These are phyloP conservation scores for Lentinula sp. DNA, from an alignment of 768 basidiomycete genomes.

Conservation along the genomic window DNA sequence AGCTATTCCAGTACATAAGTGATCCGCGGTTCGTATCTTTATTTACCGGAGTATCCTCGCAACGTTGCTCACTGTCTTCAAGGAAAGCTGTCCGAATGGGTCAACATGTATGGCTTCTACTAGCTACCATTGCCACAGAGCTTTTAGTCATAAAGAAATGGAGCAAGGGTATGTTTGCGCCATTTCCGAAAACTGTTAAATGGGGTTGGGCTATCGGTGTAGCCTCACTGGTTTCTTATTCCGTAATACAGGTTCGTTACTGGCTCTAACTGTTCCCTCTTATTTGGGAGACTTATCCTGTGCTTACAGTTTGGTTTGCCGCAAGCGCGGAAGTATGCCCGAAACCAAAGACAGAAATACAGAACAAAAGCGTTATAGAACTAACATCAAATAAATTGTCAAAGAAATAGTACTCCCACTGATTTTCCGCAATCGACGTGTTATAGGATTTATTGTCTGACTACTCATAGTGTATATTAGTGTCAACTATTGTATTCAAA, in stretches of 20 bases:
- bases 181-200: slow-evolving; percentile 57
- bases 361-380: slow-evolving; percentile 24
- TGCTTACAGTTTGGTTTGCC: slow-evolving; percentile 60
- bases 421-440: not conserved
- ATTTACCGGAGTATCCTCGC: not conserved
- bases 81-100: slow-evolving; percentile 87
- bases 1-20: slow-evolving; percentile 79
- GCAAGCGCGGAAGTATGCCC: slow-evolving; percentile 45
- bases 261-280: not conserved
- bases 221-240: slow-evolving; percentile 62
- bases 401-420: too few species aligned
- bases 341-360: slow-evolving; percentile 25
- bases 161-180: slow-evolving; percentile 68
- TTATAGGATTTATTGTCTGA: not conserved
- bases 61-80: slow-evolving; percentile 1
- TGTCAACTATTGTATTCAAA: not conserved
- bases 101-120: slow-evolving; percentile 80
- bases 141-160: slow-evolving; percentile 78
- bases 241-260: slow-evolving; percentile 52
- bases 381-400: too few species aligned
- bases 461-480: too few species aligned
- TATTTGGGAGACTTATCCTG: too few species aligned
- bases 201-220: slow-evolving; percentile 62
- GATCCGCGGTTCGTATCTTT: slow-evolving; percentile 58
- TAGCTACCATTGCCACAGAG: slow-evolving; percentile 83